Percentiles rank a stretch among this genome's conserved stretches.
Evolutionary conservation across 176 grass and related monocot genomes (phyloP).

Genomic region (Bromus sterilis): DNA sequence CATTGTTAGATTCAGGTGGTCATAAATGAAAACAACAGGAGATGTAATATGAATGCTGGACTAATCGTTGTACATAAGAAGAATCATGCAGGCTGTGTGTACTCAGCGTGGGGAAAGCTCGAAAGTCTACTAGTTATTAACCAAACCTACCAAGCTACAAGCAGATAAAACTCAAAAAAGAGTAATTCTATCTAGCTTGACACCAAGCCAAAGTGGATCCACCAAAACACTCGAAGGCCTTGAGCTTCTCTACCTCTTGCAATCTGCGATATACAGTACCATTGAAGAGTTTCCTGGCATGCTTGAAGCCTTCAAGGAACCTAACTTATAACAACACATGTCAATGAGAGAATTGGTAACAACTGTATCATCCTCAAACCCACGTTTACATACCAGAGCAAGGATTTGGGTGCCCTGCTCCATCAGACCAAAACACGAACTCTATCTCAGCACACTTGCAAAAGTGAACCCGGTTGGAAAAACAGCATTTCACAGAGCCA

Average conservation of each 20-base stretch:
- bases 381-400: slow-evolving; percentile 55
- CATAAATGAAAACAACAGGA: not conserved
- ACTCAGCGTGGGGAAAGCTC: not conserved
- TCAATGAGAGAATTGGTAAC: slow-evolving; percentile 50
- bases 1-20: not conserved
- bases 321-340: slow-evolving; percentile 79
- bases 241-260: slow-evolving; percentile 69
- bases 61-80: not conserved
- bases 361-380: slow-evolving; percentile 52
- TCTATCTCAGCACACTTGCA: slow-evolving; percentile 54
- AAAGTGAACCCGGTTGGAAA: slow-evolving; percentile 68
- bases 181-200: slow-evolving; percentile 70
- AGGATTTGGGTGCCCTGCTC: slow-evolving; percentile 66
- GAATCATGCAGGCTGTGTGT: not conserved
- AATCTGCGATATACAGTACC: slow-evolving; percentile 44
- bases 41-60: not conserved
- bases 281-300: slow-evolving; percentile 44
- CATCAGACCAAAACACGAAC: slow-evolving; percentile 53
- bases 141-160: slow-evolving; percentile 37
- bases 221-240: slow-evolving; percentile 38
- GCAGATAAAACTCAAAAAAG: slow-evolving; percentile 55
- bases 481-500: slow-evolving; percentile 46
- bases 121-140: not conserved
- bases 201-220: slow-evolving; percentile 42
- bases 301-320: slow-evolving; percentile 34